phyloP scores from a whole-genome alignment of 495 filamentous ascomycete species.

The Xylona heveae region DNA sequence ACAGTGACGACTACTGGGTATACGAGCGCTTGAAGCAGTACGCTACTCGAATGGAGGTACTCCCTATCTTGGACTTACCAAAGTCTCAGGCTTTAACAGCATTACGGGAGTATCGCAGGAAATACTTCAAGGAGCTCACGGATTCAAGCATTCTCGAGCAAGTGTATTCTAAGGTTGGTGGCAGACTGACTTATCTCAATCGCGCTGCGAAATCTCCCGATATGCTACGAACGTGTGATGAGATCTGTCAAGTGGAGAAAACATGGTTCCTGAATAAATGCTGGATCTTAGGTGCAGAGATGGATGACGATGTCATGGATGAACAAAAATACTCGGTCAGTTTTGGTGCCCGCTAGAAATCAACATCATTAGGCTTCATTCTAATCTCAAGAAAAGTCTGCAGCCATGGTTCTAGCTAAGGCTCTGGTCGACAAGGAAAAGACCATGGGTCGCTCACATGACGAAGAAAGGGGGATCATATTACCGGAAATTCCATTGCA shows the following conservation, averaged over 20 bases:
- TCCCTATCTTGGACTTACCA: constrained; percentile 59
- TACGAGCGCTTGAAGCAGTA: constrained; percentile 85
- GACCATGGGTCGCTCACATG: constrained; percentile 40
- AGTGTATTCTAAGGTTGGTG: constrained; percentile 70
- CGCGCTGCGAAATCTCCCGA: constrained; percentile 63
- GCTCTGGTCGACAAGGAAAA: constrained; percentile 65
- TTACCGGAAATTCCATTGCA: constrained; percentile 70
- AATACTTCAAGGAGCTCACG: constrained; percentile 40
- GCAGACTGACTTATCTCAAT: constrained; percentile 67
- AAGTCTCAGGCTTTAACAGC: constrained; percentile 57
- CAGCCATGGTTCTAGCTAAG: constrained; percentile 83
- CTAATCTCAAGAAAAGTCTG: constrained; percentile 28
- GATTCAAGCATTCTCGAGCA: constrained; percentile 36
- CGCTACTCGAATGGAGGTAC: constrained; percentile 78
- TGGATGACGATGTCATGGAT: constrained; percentile 99
- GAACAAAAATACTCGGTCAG: constrained; percentile 84
- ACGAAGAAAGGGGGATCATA: constrained; percentile 44
- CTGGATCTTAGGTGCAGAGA: constrained; percentile 75
- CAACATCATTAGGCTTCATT: background rate
- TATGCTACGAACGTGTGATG: constrained; percentile 54
- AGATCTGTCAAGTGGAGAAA: constrained; percentile 66
- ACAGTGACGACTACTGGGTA: constrained; percentile 94
- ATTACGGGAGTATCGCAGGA: constrained; percentile 48
- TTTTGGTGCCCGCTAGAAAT: constrained; percentile 4
- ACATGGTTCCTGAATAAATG: constrained; percentile 91